Base-by-base conservation (phyloP, 495 filamentous ascomycete species). In the Cercophora samala region DNA sequence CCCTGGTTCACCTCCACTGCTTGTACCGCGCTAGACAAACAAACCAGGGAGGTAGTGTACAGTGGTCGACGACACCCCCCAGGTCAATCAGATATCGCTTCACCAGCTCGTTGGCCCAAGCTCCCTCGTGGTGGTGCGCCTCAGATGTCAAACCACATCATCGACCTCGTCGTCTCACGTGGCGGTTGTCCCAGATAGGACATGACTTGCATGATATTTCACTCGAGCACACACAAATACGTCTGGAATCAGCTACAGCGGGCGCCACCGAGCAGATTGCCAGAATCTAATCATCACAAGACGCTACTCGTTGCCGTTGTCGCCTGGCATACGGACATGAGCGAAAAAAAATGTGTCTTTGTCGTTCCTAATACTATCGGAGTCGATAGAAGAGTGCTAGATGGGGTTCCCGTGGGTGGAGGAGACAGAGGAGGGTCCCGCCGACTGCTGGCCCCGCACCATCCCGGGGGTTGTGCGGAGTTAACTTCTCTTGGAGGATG, bases 51-150 rank as follows among this genome's bases (percentile, higher is more conserved):
- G n/a, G n/a, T n/a, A n/a, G n/a, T n/a, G n/a, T n/a, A n/a, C n/a
- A n/a, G n/a, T n/a, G n/a, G 15, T 9, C 37, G 15, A 9, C 37
- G 13, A 46, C 53, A 5, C 21, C n/a, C 21, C 53, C 53, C 4
- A 56, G 53, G 22, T 56, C 22, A 46, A 46, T 46, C 37, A 46
- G 53, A 56, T 56, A 56, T 56, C 53, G 22, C n/a, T 56, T 56
- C 19, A 23, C 53, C n/a, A 19, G n/a, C n/a, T 56, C 53, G 53
- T 56, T 56, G 53, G 53, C 22, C 53, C 13, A 23, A 56, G 53
- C 53, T 56, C n/a, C 6, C 22, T 21, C 53, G 6, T 19, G 53
- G 53, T 56, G 53, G 53, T 56, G 53, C 53, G 53, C 53, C 53
- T 9, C 37, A 46, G 37, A 46, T 17, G 37, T 17, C 37, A 11